Percentiles rank a stretch among this genome's conserved stretches.
Conservation (phyloP, 2,329 filamentous ascomycete species). For the Neodidymelliopsis sp. region DNA sequence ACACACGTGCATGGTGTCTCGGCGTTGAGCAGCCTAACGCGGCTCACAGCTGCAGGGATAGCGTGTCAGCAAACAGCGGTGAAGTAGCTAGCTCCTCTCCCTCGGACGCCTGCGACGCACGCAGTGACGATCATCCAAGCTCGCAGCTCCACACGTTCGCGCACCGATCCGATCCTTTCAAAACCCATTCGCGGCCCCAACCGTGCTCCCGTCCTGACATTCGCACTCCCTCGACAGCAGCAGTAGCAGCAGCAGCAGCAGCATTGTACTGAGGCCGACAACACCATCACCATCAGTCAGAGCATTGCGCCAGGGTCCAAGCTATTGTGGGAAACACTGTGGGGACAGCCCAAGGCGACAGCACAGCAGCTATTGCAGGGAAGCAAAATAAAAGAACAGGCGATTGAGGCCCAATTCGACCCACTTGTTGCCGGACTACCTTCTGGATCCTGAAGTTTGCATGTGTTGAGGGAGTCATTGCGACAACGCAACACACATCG, state of each 20-base stretch:
- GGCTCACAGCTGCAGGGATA: conserved; percentile 24
- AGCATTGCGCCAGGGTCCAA: conserved; percentile 2
- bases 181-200: conserved; percentile 20
- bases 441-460: conserved; percentile 15
- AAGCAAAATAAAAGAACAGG: conserved; percentile 1
- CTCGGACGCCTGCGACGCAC: conserved; percentile 12
- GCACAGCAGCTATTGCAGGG: conserved; percentile 3
- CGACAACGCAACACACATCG: conserved; percentile 7
- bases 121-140: conserved; percentile 17
- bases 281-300: background rate
- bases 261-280: too few relatives aligned
- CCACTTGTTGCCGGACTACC: conserved; percentile 19
- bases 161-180: conserved; percentile 19
- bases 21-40: conserved; percentile 12
- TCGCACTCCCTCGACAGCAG: background rate
- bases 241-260: background rate
- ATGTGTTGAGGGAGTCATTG: background rate
- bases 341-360: conserved; percentile 5
- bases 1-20: conserved; percentile 21
- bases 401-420: conserved; percentile 29
- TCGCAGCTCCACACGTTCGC: conserved; percentile 39
- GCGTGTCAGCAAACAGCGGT: conserved; percentile 22
- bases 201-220: conserved; percentile 23
- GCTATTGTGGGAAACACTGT: background rate
- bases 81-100: conserved; percentile 29